Conservation (phyloP, 2,329 filamentous ascomycete genomes). For the Nigrograna mackinnonii region DNA sequence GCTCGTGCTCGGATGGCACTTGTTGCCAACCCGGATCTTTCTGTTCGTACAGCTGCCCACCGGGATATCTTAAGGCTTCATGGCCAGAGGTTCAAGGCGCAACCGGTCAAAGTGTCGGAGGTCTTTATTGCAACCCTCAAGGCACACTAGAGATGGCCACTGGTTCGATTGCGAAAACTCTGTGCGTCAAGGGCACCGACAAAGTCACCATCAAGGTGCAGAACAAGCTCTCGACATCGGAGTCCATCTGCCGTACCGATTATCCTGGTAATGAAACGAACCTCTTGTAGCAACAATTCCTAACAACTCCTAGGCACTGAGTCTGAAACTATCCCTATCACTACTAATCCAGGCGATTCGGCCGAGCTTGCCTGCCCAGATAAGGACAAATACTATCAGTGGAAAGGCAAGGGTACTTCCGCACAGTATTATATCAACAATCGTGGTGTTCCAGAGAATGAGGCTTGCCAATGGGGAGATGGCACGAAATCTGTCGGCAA, state of each 20-base stretch:
- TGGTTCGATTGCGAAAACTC: conserved; percentile 59
- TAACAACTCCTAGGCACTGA: conserved; percentile 62
- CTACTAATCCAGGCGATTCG: conserved; percentile 61
- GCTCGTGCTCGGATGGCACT: conserved; percentile 57
- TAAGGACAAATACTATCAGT: conserved; percentile 73
- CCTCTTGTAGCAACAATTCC: neutral
- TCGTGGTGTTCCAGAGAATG: conserved; percentile 64
- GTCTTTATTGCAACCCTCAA: conserved; percentile 78
- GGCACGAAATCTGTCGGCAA: conserved; percentile 69
- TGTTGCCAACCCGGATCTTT: conserved; percentile 65
- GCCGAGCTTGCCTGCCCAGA: conserved; percentile 75
- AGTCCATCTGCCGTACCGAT: conserved; percentile 89
- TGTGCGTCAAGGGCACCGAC: conserved; percentile 75
- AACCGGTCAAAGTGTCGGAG: conserved; percentile 84
- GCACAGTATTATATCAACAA: conserved; percentile 98
- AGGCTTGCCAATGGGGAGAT: conserved; percentile 78
- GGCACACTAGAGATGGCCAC: conserved; percentile 74
- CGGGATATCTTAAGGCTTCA: conserved; percentile 89
- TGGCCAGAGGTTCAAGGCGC: conserved; percentile 80
- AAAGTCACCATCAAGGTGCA: conserved; percentile 67
- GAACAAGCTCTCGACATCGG: conserved; percentile 71
- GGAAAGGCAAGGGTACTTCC: conserved; percentile 74
- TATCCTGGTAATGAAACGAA: conserved; percentile 73
- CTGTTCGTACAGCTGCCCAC: conserved; percentile 93
- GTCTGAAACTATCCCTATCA: conserved; percentile 79